Base-by-base conservation (phyloP, 495 filamentous ascomycete genomes). In the Penicillium coprophilum region DNA sequence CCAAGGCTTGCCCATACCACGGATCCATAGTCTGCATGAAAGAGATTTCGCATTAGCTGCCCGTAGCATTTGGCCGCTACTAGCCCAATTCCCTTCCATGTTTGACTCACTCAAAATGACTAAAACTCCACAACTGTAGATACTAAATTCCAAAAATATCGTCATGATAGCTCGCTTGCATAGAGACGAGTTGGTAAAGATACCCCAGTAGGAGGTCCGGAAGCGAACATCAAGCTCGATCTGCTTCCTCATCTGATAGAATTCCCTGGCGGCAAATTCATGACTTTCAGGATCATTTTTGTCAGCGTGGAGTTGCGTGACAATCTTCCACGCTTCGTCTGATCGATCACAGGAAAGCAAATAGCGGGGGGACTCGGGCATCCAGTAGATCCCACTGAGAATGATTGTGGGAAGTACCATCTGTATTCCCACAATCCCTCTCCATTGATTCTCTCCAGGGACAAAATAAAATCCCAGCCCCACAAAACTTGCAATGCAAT, bases 351-450 rank as follows among this genome's bases (percentile, higher is more conserved):
- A 24, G 2, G 38, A 41, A 20, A 45, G 11, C 21, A 57, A 12
- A 27, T 27, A 57, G 6, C 55, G 47, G n/a, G 45, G 55, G 13
- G 46, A 57, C 39, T 57, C 46, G n/a, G 55, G 55, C 20, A 57
- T 46, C 24, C 24, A 54, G 24, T 46, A 54, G 17, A 54, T 36
- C 5, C 40, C 40, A 27, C 28, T 38, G 4, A 54, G 12, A 15
- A 46, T 46, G 4, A 46, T 46, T n/a, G 44, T 21, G 1, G 44
- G 44, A 17, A 46, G 21, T 3, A 46, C 24, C 44, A 46, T 46
- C 9, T 46, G 44, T 5, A 46, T 28, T 6, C 44, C 44, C 3
- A 46, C 44, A 4, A 46, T 46, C 17, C 44, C 44, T 30, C 44
- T 28, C 44, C 44, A 46, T 8, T 46, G 44, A 5, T 30, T 46